Base-by-base conservation (phyloP, 768 basidiomycete species). In the Lactarius hengduanensis region DNA sequence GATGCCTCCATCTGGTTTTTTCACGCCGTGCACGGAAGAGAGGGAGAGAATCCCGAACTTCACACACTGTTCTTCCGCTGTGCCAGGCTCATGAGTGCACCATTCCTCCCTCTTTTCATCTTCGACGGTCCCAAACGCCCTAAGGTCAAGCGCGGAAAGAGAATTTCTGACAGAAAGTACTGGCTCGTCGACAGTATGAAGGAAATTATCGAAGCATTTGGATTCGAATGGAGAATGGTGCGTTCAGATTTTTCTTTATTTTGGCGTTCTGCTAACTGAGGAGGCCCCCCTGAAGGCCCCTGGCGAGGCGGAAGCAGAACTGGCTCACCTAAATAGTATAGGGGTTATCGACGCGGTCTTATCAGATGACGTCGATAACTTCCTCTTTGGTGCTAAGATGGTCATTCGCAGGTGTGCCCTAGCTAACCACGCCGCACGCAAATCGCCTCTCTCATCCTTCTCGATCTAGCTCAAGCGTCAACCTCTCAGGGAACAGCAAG, bases 251-350 rank as follows among this genome's bases (percentile, higher is more conserved):
- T 16, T 47, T 34, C 18, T 36, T 22, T 13, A 9, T 6, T 7
- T 15, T 2, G 4, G 8, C 26, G 1, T 73, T 45, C 68, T 74
- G 55, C 65, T 74, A 18, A 71, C 68, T 30, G 28, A 28, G 28
- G 28, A 2, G 28, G 13, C 53, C 10, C 16, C 68, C 75, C 67
- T 43, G 73, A 75, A 88, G 88, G 95, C 94, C 18, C 95, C 95
- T 7, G 94, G 93, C 16, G 96, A 97, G 76, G 95, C 95, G 0
- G 96, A 98, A 75, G 95, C 95, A 0, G 95, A 96, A 73, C 81
- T 97, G 2, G 95, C 94, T 0, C 89, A 91, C 68, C 80, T 97
- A 61, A 95, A 94, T 71, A 80, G 83, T 6, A 84, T 88, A 53
- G 93, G 93, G 3, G 76, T 90, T 61, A 90, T 98, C 62, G 95